Evolutionary conservation across 106 monocot species (phyloP).

Genomic region (Acanthochlamys bracteata): DNA sequence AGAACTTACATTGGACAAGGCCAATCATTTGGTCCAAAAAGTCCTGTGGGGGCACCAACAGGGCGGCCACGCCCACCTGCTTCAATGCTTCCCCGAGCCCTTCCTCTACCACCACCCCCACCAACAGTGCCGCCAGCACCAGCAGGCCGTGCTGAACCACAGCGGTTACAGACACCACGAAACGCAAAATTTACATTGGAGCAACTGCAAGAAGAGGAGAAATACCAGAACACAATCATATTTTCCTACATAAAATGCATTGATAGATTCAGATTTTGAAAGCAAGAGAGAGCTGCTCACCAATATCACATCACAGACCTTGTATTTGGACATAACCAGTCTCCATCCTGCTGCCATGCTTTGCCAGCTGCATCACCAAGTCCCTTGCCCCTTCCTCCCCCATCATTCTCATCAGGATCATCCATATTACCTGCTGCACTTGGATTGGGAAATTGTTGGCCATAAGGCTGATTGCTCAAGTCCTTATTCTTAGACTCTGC

Average conservation of each 20-base stretch:
- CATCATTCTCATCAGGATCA: constrained; percentile 30
- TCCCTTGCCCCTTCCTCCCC: constrained; percentile 66
- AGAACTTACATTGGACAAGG: constrained; percentile 88
- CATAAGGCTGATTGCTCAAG: constrained; percentile 24
- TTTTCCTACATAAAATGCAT: background rate
- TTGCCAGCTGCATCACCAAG: constrained; percentile 63
- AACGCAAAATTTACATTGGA: constrained; percentile 98
- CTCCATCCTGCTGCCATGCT: constrained; percentile 98
- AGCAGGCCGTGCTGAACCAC: constrained; percentile 92
- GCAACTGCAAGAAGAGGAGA: constrained; percentile 51
- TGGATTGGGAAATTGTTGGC: constrained; percentile 15
- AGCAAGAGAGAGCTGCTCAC: constrained; percentile 58
- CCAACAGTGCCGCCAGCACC: constrained; percentile 66
- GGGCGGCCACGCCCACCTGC: constrained; percentile 36
- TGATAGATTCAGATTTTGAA: constrained; percentile 9
- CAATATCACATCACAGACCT: constrained; percentile 99
- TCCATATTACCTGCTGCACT: constrained; percentile 14
- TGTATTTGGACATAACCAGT: constrained; percentile 99
- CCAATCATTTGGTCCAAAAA: constrained; percentile 99
- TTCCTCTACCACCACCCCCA: constrained; percentile 58
- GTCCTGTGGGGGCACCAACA: constrained; percentile 67
- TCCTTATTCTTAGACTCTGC: constrained; percentile 87
- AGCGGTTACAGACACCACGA: constrained; percentile 96
- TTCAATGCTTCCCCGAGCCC: constrained; percentile 52
- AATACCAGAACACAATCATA: constrained; percentile 5